phyloP scores from a whole-genome alignment of 768 basidiomycete genomes.

The Exsudoporus frostii region DNA sequence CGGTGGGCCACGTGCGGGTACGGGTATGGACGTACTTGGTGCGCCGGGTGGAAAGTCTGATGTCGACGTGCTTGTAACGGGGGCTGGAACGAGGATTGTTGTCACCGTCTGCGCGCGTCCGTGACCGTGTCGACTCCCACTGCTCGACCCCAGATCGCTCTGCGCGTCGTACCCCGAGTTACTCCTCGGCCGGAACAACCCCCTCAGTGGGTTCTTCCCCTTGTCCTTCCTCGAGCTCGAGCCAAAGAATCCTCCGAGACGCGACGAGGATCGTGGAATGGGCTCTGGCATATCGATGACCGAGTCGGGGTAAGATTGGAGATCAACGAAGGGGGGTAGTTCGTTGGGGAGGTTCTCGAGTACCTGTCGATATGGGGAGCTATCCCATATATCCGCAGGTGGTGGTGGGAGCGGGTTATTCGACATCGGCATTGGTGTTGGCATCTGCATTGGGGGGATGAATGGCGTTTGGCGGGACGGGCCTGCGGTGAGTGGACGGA shows the following conservation, averaged over 20 bases:
- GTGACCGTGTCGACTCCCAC: conserved; percentile 16
- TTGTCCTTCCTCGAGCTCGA: conserved; percentile 30
- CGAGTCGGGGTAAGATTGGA: conserved; percentile 1
- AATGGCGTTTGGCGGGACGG: conserved; percentile 13
- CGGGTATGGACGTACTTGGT: conserved; percentile 13
- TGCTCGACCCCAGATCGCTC: conserved; percentile 14
- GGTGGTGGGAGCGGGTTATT: conserved; percentile 63
- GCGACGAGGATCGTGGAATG: conserved; percentile 19
- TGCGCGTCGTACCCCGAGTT: conserved; percentile 14
- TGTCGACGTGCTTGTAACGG: not conserved
- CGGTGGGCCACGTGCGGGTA: conserved; percentile 17
- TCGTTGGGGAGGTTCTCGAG: conserved; percentile 49
- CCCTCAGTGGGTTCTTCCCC: conserved; percentile 36
- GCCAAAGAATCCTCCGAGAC: conserved; percentile 21
- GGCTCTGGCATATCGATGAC: conserved; percentile 12
- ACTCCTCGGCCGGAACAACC: conserved; percentile 48
- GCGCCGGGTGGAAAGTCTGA: not conserved
- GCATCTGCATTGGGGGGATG: conserved; percentile 3
- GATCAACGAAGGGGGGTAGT: conserved; percentile 20
- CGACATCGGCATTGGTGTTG: not conserved
- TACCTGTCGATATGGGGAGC: conserved; percentile 53
- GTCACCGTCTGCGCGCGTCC: conserved; percentile 22
- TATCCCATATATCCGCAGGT: conserved; percentile 57
- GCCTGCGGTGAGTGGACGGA: conserved; percentile 2
- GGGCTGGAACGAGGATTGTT: conserved; percentile 24